Base-by-base conservation (phyloP, 805 yeast species). In the Lipomyces orientalis region DNA sequence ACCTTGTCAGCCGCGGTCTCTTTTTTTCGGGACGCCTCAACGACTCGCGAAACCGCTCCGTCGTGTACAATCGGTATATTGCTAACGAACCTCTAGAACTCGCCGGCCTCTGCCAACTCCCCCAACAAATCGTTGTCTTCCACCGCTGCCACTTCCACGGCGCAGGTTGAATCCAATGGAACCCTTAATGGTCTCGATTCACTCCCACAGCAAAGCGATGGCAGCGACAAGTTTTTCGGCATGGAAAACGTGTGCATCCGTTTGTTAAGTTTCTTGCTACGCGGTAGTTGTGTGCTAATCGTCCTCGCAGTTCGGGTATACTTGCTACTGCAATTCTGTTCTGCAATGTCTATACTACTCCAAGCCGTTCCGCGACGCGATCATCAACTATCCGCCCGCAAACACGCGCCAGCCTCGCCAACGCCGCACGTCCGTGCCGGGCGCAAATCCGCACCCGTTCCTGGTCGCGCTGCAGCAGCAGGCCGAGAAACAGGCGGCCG, bases 311-410 rank as follows among this genome's bases (percentile, higher is more conserved):
- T 71, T 90, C 74, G 97, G 97, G 1, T 89, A 93, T 76, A 93
- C 98, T 0, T 95, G 72, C 80, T 94, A 94, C 80, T 91, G 97
- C 79, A 95, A 95, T 74, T 91, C 97, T 9, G 90, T 95, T 37
- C 80, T 95, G 31, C 99, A 95, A 77, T 91, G 97, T 72, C 83
- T 94, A 9, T 94, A 86, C 81, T 88, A 90, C 79, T 84, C 94
- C 2, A 83, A 85, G 33, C 84, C 84, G 35, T 92, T 95, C 74
- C 84, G 98, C 58, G 78, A 81, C 19, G 83, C 82, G 62, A 76
- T 90, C 1, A 76, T 87, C 60, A 78, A 80, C 62, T 82, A 82
- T 68, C 90, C 90, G 19, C 63, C 70, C 25, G 25, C 31, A 14
- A 12, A 46, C 16, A 35, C 67, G 12, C 61, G 67, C 22, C 34